Evolutionary conservation across 148 eudicot genomes (phyloP), one percentile per base, ranked within the genome.

Genomic region (Chenopodium quinoa): DNA sequence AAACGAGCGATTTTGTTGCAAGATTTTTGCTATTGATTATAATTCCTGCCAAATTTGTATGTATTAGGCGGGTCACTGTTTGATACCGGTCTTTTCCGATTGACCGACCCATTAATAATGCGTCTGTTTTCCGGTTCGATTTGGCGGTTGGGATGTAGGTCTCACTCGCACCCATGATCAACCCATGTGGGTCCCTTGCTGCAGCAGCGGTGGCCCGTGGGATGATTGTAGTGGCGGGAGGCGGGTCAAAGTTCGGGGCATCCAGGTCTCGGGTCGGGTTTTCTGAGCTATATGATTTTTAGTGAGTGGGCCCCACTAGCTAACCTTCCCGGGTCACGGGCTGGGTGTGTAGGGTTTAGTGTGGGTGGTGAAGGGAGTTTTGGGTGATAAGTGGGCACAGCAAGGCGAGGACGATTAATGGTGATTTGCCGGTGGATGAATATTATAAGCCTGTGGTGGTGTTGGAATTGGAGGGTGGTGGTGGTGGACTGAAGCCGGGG

Each of bases 211-310:
- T 3, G 32, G 79, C 82, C 1, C 85, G 77, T 58, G 64, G 84
- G 86, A 92, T 95, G 86, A 92, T 95, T 62, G 81, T 93, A 37
- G 99, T 95, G 37, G 97, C 97, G 0, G 99, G 99, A 0, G 99
- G 99, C 4, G 97, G 99, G 78, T 92, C 97, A 6, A 72, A 97
- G 91, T 95, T 92, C 78, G 92, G 92, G 77, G 99, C 94, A 1
- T 97, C 94, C 0, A 97, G 97, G 86, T 92, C 88, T 76, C 86
- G 93, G 94, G 89, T 92, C 86, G 89, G 89, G 71, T 81, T 88
- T 0, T 94, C 83, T 75, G 99, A 95, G 91, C 86, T 88, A 90
- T 95, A 93, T 79, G 97, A 92, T 81, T 83, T 90, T 16, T 88
- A 75, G 84, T 83, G 93, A 90, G 87, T 95, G 99, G 97, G 89